Conservation (phyloP, 768 basidiomycete genomes). For the Boletus sp. region DNA sequence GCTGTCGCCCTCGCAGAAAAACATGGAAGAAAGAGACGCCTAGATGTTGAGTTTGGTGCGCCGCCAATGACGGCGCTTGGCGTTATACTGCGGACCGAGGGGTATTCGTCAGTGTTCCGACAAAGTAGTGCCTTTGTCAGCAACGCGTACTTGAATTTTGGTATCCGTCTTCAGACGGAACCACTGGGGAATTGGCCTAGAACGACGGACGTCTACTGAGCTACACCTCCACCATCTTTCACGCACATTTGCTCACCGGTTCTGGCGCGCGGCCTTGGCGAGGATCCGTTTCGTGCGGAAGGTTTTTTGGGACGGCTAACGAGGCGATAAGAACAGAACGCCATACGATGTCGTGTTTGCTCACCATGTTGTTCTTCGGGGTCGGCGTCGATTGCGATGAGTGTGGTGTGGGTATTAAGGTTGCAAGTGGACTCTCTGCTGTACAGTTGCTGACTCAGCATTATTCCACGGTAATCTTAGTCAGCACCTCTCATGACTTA, state of each 20-base stretch:
- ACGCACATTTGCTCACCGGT: slow-evolving; percentile 58
- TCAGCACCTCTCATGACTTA: background rate
- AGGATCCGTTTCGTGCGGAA: slow-evolving; percentile 97
- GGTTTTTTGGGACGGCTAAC: slow-evolving; percentile 96
- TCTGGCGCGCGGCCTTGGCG: slow-evolving; percentile 94
- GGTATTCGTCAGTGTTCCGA: background rate
- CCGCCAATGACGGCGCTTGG: slow-evolving; percentile 98
- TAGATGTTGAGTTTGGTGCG: slow-evolving; percentile 98
- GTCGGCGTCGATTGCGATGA: slow-evolving; percentile 29
- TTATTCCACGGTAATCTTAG: slow-evolving; percentile 5
- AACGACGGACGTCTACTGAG: background rate
- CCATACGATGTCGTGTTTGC: slow-evolving; percentile 11
- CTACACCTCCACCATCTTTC: background rate
- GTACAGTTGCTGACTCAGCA: slow-evolving; percentile 42
- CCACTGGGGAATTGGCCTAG: slow-evolving; percentile 97
- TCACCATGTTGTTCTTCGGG: slow-evolving; percentile 48
- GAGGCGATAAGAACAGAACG: slow-evolving; percentile 1
- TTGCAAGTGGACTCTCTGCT: slow-evolving; percentile 29
- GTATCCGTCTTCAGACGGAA: slow-evolving; percentile 96
- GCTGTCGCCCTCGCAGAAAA: slow-evolving; percentile 1
- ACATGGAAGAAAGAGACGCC: slow-evolving; percentile 16
- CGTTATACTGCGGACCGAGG: slow-evolving; percentile 62
- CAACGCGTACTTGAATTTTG: slow-evolving; percentile 73
- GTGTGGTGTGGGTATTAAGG: slow-evolving; percentile 29
- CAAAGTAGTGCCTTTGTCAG: background rate